A percentile compares a stretch with the other conserved stretches of the same genome.
Conservation (phyloP, 805 yeast genomes). For the Isabelozyma pseudorhagii region DNA sequence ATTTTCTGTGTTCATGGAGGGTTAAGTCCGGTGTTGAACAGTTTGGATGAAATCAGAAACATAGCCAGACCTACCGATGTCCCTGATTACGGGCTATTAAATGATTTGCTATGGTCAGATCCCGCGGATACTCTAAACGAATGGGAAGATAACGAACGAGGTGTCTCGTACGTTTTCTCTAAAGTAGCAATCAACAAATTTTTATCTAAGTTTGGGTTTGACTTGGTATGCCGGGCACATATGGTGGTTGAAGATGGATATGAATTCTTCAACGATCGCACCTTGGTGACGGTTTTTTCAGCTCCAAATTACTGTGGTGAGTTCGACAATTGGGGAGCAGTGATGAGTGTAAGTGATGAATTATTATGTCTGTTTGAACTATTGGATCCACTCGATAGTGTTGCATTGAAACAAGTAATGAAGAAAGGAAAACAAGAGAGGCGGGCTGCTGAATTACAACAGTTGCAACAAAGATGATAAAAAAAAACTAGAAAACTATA, state of each 20-base stretch:
- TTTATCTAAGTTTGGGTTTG: conserved; percentile 70
- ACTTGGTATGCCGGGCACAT: conserved; percentile 80
- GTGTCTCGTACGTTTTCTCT: conserved; percentile 77
- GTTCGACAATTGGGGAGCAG: conserved; percentile 95
- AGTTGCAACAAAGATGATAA: background rate
- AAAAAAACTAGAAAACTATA: background rate
- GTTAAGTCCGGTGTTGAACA: conserved; percentile 67
- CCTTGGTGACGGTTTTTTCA: conserved; percentile 68
- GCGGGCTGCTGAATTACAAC: conserved; percentile 45
- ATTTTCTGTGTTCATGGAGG: conserved; percentile 93
- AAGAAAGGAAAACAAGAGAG: conserved; percentile 89
- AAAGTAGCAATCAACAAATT: conserved; percentile 79
- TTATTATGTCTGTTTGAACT: conserved; percentile 89
- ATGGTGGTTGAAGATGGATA: conserved; percentile 86
- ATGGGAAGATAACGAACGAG: conserved; percentile 87
- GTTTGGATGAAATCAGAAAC: conserved; percentile 70
- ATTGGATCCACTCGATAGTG: conserved; percentile 88
- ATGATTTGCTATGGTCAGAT: conserved; percentile 80
- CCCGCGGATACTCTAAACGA: conserved; percentile 81
- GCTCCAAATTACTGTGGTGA: conserved; percentile 84
- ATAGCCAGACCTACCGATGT: conserved; percentile 83
- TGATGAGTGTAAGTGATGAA: conserved; percentile 94
- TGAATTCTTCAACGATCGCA: conserved; percentile 70
- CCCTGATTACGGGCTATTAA: conserved; percentile 76
- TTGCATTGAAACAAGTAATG: conserved; percentile 93